A percentile compares a stretch with the other conserved stretches of the same genome.
phyloP scores from a whole-genome alignment of 306 rosid genomes.

The Lathyrus tuberosus region DNA sequence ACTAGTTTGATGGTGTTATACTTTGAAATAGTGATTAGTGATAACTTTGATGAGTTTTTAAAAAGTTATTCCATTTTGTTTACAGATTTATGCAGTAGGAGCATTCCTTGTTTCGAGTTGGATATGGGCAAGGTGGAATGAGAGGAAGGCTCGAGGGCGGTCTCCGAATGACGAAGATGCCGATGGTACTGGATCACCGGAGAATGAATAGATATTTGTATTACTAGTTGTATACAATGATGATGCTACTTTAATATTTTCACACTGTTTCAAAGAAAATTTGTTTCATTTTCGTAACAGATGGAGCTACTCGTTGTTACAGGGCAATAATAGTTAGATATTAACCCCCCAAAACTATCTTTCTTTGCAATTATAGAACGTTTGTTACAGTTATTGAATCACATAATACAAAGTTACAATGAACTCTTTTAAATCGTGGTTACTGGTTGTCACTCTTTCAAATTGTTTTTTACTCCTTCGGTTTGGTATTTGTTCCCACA shows the following conservation, averaged over 20 bases:
- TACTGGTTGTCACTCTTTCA: background rate
- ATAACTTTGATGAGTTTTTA: background rate
- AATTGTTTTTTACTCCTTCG: no score
- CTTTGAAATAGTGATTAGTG: constrained; percentile 1
- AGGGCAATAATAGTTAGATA: constrained; percentile 2
- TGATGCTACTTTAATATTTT: constrained; percentile 10
- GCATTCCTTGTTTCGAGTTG: constrained; percentile 66
- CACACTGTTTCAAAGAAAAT: constrained; percentile 16
- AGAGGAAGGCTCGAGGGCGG: constrained; percentile 58
- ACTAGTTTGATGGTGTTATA: background rate
- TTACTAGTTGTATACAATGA: constrained; percentile 29
- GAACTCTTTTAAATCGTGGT: background rate
- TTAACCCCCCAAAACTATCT: background rate
- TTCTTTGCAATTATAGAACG: background rate
- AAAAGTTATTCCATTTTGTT: constrained; percentile 8
- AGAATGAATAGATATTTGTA: constrained; percentile 39
- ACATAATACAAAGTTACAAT: no score
- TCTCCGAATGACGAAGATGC: constrained; percentile 56
- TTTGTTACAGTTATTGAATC: background rate
- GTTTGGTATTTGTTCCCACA: no score
- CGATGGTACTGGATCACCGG: constrained; percentile 34
- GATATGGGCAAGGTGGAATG: constrained; percentile 90
- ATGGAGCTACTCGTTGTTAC: background rate
- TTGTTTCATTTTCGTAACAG: constrained; percentile 30
- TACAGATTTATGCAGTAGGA: constrained; percentile 80